Base-by-base conservation (phyloP, 768 basidiomycete species). In the Lactifluus subvellereus region DNA sequence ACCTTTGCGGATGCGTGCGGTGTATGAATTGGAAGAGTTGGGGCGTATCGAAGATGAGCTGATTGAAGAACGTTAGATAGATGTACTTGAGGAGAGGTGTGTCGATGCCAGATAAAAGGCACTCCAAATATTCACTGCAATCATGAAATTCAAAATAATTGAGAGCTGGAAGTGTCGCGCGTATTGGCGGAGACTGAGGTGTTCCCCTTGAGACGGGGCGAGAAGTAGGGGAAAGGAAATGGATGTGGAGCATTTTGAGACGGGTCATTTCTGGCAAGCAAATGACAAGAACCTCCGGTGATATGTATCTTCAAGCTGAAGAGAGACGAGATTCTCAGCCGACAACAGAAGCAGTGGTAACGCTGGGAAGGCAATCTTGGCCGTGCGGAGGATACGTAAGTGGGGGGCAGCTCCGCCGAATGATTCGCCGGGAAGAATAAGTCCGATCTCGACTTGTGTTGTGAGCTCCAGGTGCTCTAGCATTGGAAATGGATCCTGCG, bases 261-360 rank as follows among this genome's bases (percentile, higher is more conserved):
- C 27, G 33, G 1, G 4, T 42, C 56, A 62, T 52, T 6, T 4
- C 22, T 2, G 50, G 35, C 40, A 62, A 38, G 42, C 43, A 45
- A 22, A 4, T 6, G 13, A 52, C 10, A 13, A 57, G 50, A 4
- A 18, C 43, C 14, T 50, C 56, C n/a, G 43, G 49, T 7, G 61
- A 14, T 52, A 53, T 52, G 16, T 45, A 53, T n/a, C 9, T 30
- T 62, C 56, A 37, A 62, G 49, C 16, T 57, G 56, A 38, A 62
- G 50, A 13, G 47, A 49, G 38, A 58, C 37, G 27, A 58, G 57
- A 18, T 50, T 49, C 16, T 10, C 10, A 16, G 49, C 50, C 18
- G 42, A 57, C 18, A 38, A 45, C 10, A 57, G 56, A 16, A 62
- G 33, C 9, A 14, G 50, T 13, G 43, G 50, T 10, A 57, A 33